Base-by-base conservation (phyloP, 768 basidiomycete genomes). In the Mycena epipterygia region DNA sequence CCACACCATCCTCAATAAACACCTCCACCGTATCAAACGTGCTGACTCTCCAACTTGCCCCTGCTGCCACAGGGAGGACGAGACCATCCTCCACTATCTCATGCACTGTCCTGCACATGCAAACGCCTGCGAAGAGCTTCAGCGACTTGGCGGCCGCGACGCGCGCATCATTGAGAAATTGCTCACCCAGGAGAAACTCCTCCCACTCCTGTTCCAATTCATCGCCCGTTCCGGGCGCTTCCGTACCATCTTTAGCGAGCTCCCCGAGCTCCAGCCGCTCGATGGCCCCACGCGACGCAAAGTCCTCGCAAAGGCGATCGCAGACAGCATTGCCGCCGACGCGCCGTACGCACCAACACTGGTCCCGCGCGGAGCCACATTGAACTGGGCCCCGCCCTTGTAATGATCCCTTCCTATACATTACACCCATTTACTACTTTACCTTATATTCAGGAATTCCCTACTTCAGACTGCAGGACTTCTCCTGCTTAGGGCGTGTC, bases 21-120 rank as follows among this genome's bases (percentile, higher is more conserved):
- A 77, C 60, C 70, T 78, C 0, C 73, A 78, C 46, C 69, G 61
- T n/a, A 76, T 77, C 8, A 44, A 51, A 19, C 69, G 65, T 29
- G 55, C 61, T 6, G 68, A 68, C 16, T 68, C 76, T 1, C 77
- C 77, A 0, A 9, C 48, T 1, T 78, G 77, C 58, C 75, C 73
- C 0, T 41, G 52, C 23, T 77, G 76, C 57, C 48, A 37, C 1
- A 42, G 35, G 7, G 27, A 16, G 4, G 68, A 72, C 5, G 73
- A 76, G 27, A 68, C 75, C 0, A 46, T 76, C 9, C 11, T 33
- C 1, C 76, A 77, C 53, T 76, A 41, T n/a, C 42, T 42, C 12
- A 9, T 42, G 11, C 17, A 42, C 42, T 42, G 42, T 21, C 42
- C 42, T 19, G 42, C 42, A 42, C 42, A 42, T 21, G 21, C 42